Percentiles rank a stretch among this genome's conserved stretches.
Evolutionary conservation across 805 yeast genomes (phyloP).

Genomic region (Starmera dryadoides): DNA sequence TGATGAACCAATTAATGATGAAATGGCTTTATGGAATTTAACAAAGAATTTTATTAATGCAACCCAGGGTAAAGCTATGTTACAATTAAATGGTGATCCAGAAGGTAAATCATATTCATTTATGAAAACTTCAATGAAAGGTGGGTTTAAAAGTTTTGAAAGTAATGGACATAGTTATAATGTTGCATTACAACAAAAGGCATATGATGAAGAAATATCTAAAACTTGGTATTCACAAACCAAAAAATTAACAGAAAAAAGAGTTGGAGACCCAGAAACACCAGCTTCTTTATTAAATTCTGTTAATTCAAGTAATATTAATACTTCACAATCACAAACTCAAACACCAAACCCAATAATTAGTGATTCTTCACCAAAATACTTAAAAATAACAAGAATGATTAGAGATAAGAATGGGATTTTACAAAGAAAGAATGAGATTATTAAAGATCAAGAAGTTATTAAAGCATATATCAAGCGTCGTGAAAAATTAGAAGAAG

Average conservation of each 20-base stretch:
- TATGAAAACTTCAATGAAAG: conserved; percentile 88
- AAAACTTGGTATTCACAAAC: conserved; percentile 88
- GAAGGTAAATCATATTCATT: conserved; percentile 87
- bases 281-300: background rate
- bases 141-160: conserved; percentile 58
- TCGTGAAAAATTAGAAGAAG: conserved; percentile 54
- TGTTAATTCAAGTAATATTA: background rate
- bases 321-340: conserved; percentile 14
- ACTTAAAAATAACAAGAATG: conserved; percentile 66
- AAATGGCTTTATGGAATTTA: conserved; percentile 90
- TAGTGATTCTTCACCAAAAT: conserved; percentile 20
- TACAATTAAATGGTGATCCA: conserved; percentile 92
- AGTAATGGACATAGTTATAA: conserved; percentile 66
- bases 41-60: conserved; percentile 87
- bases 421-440: conserved; percentile 71
- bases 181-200: conserved; percentile 79
- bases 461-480: conserved; percentile 78
- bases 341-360: conserved; percentile 15
- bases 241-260: conserved; percentile 39
- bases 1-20: conserved; percentile 59
- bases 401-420: conserved; percentile 80
- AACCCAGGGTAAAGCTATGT: conserved; percentile 95
- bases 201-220: conserved; percentile 84
- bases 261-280: conserved; percentile 1
- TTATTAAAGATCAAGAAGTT: conserved; percentile 77